These are phyloP conservation scores for Aureobasidium sp. DNA, from an alignment of 2,329 filamentous ascomycete species.

Conservation along the genomic window DNA sequence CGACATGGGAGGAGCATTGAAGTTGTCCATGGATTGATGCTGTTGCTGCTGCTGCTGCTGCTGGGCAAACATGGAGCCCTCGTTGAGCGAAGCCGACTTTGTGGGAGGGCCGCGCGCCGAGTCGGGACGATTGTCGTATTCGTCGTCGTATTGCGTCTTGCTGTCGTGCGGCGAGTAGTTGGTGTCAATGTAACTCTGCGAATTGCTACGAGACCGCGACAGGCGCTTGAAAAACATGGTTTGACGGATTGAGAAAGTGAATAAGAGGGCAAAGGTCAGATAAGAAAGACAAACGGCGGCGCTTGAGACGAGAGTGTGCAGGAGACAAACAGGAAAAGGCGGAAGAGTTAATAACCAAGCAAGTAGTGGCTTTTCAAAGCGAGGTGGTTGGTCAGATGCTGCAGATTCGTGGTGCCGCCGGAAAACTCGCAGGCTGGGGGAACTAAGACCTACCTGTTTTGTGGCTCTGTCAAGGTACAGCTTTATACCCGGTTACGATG, in stretches of 20 bases:
- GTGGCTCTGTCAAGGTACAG: neutral
- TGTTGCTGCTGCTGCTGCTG: neutral
- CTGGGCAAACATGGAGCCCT: constrained; percentile 35
- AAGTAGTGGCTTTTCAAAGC: constrained; percentile 8
- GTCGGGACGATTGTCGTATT: constrained; percentile 32
- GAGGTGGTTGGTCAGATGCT: constrained; percentile 10
- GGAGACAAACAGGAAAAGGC: constrained; percentile 3
- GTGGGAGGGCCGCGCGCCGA: constrained; percentile 28
- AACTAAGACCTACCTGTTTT: neutral
- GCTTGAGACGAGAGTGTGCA: neutral
- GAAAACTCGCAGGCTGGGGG: constrained; percentile 8
- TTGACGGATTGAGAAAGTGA: neutral
- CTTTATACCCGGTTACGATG: neutral
- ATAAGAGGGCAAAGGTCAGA: constrained; percentile 16
- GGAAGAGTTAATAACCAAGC: constrained; percentile 7
- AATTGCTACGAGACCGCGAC: constrained; percentile 35
- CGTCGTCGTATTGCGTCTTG: constrained; percentile 37
- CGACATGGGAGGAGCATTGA: constrained; percentile 15
- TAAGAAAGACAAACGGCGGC: constrained; percentile 3
- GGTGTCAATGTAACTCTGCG: constrained; percentile 43
- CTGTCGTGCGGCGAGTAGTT: constrained; percentile 34
- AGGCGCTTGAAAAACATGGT: constrained; percentile 44
- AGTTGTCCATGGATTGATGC: constrained; percentile 13
- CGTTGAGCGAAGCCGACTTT: constrained; percentile 20
- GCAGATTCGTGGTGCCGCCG: constrained; percentile 1